Evolutionary conservation across 2,329 filamentous ascomycete species (phyloP).

Genomic region (Trichoderma afroharzianum): DNA sequence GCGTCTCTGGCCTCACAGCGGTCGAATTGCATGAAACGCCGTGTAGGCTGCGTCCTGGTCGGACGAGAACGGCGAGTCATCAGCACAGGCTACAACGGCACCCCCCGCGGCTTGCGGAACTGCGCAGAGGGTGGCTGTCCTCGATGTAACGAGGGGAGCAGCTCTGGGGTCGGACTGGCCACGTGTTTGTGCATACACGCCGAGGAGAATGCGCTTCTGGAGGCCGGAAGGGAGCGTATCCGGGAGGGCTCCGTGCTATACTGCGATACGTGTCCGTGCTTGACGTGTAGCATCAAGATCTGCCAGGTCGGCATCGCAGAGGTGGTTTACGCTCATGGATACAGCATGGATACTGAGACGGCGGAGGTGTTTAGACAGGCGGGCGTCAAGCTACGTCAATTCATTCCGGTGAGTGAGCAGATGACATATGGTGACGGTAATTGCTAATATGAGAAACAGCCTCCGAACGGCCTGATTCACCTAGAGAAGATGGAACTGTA

Average conservation of each 20-base stretch:
- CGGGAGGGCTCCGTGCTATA: constrained; percentile 79
- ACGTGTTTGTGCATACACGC: constrained; percentile 97
- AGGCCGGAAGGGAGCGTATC: constrained; percentile 89
- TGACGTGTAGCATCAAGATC: constrained; percentile 98
- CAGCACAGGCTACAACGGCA: constrained; percentile 95
- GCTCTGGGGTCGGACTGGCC: constrained; percentile 67
- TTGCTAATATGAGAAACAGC: constrained; percentile 40
- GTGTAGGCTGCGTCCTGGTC: constrained; percentile 92
- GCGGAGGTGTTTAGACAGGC: constrained; percentile 79
- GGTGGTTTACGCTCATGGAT: constrained; percentile 90
- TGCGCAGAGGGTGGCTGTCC: constrained; percentile 89
- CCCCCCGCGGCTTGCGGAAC: constrained; percentile 82
- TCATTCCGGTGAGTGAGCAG: constrained; percentile 65
- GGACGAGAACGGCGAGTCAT: constrained; percentile 77
- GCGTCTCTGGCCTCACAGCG: constrained; percentile 85
- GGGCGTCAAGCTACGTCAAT: constrained; percentile 82
- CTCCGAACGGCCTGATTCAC: constrained; percentile 61
- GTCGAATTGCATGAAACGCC: constrained; percentile 96
- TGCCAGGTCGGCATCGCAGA: constrained; percentile 93
- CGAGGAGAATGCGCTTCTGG: constrained; percentile 93
- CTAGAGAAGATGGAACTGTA: constrained; percentile 51
- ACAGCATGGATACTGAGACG: constrained; percentile 88
- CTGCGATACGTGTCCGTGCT: constrained; percentile 92
- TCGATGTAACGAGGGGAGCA: constrained; percentile 75
- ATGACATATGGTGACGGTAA: neutral